phyloP scores from a whole-genome alignment of 495 filamentous ascomycete genomes.

The Hypomontagnella submonticulosa region DNA sequence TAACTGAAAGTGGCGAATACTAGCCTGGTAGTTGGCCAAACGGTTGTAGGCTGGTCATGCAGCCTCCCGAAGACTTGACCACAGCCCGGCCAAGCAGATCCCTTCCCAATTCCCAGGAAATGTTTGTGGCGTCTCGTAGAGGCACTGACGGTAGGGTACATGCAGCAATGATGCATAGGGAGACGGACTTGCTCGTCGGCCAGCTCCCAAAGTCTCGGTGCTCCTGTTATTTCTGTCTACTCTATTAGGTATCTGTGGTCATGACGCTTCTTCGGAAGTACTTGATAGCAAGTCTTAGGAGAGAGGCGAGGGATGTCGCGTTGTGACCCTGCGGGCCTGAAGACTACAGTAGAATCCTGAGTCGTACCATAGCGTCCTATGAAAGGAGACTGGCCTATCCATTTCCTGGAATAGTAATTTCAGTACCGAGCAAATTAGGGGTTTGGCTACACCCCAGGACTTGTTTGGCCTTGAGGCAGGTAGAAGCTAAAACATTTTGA shows the following conservation, averaged over 20 bases:
- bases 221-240: conserved; percentile 28
- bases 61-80: conserved; percentile 46
- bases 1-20: conserved; percentile 43
- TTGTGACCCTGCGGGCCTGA: conserved; percentile 3
- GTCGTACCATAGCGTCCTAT: conserved; percentile 24
- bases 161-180: conserved; percentile 46
- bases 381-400: conserved; percentile 23
- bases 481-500: conserved; percentile 44
- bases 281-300: conserved; percentile 6
- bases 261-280: conserved; percentile 10
- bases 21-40: conserved; percentile 38
- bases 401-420: conserved; percentile 40
- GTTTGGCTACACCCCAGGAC: conserved; percentile 39
- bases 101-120: conserved; percentile 48
- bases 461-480: conserved; percentile 45
- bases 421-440: conserved; percentile 41
- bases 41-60: conserved; percentile 47
- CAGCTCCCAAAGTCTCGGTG: conserved; percentile 30
- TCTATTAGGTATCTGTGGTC: background rate
- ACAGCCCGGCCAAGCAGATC: conserved; percentile 46
- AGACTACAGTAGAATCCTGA: conserved; percentile 2
- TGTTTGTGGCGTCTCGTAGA: conserved; percentile 52
- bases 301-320: background rate
- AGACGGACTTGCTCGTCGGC: conserved; percentile 43
- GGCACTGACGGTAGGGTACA: conserved; percentile 47